Evolutionary conservation across 2,329 filamentous ascomycete genomes (phyloP).

Genomic region (Fusarium stilboides): DNA sequence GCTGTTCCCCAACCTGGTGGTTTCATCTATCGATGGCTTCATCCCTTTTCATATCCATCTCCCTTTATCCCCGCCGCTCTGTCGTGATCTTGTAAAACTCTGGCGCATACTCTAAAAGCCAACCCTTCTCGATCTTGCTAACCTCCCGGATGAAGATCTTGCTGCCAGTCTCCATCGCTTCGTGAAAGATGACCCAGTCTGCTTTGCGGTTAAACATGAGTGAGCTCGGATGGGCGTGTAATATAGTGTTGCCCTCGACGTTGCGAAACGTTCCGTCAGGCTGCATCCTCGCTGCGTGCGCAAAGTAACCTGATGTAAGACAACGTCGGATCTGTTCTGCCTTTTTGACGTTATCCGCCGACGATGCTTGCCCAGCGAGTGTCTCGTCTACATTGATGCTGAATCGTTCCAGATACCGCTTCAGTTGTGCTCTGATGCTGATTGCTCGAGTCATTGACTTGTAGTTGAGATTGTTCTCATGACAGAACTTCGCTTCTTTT

Average conservation of each 20-base stretch:
- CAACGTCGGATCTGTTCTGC: slow-evolving; percentile 86
- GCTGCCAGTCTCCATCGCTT: slow-evolving; percentile 88
- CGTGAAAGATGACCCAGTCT: slow-evolving; percentile 96
- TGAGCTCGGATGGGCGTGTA: slow-evolving; percentile 92
- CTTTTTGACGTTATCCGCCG: slow-evolving; percentile 55
- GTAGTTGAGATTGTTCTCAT: slow-evolving; percentile 89
- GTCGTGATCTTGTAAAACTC: slow-evolving; percentile 79
- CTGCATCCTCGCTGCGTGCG: slow-evolving; percentile 94
- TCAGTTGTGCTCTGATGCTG: slow-evolving; percentile 88
- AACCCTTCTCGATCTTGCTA: slow-evolving; percentile 93
- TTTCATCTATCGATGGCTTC: slow-evolving; percentile 39
- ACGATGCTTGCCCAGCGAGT: slow-evolving; percentile 57
- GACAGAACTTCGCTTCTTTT: slow-evolving; percentile 89
- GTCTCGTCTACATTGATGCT: slow-evolving; percentile 79
- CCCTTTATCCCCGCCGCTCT: slow-evolving; percentile 46
- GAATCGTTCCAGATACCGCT: slow-evolving; percentile 88
- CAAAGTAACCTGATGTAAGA: slow-evolving; percentile 91
- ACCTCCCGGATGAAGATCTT: slow-evolving; percentile 94
- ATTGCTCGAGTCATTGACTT: slow-evolving; percentile 86
- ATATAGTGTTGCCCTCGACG: slow-evolving; percentile 81
- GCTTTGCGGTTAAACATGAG: slow-evolving; percentile 97
- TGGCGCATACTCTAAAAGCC: slow-evolving; percentile 90
- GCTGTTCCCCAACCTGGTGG: slow-evolving; percentile 30
- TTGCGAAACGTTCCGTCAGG: slow-evolving; percentile 91
- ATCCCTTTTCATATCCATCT: slow-evolving; percentile 29